A percentile compares a stretch with the other conserved stretches of the same genome.
phyloP scores from a whole-genome alignment of 108 stramenopile genomes.

The Pseudonitzschia multistriata region DNA sequence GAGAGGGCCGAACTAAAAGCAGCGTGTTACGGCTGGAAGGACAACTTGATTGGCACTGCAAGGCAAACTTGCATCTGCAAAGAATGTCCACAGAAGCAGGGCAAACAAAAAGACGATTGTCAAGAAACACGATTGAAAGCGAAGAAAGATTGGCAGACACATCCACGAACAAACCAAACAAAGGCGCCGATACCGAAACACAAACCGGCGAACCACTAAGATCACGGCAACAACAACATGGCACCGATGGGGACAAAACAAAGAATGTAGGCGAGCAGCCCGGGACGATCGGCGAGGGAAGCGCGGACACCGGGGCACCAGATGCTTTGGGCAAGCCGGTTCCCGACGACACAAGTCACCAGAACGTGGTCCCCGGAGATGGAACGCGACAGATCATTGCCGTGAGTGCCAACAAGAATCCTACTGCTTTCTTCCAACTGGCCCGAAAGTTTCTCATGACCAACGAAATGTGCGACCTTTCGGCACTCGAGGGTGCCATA shows the following conservation, averaged over 20 bases:
- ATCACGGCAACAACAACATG: not conserved
- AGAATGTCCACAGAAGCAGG: constrained; percentile 32
- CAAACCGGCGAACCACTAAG: constrained; percentile 4
- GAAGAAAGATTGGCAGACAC: constrained; percentile 18
- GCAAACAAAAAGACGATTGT: constrained; percentile 21
- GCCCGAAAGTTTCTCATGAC: constrained; percentile 81
- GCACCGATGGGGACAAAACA: not conserved
- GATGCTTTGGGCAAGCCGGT: not conserved
- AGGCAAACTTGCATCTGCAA: constrained; percentile 11
- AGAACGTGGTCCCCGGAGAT: constrained; percentile 7
- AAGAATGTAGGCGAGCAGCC: not conserved
- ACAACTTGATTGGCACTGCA: constrained; percentile 6
- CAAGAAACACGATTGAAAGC: constrained; percentile 9
- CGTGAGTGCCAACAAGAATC: constrained; percentile 82
- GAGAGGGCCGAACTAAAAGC: no score
- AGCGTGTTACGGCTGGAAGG: no score
- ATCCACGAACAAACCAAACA: not conserved
- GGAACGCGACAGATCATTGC: constrained; percentile 70
- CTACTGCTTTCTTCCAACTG: constrained; percentile 80
- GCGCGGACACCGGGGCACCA: not conserved
- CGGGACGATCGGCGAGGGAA: not conserved
- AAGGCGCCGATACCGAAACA: not conserved
- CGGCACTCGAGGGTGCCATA: constrained; percentile 83
- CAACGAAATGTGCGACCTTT: constrained; percentile 78
- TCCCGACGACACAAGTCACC: not conserved